Evolutionary conservation across 139 green algal genomes (phyloP).

Genomic region (Auxenochlorella pyrenoidosa): DNA sequence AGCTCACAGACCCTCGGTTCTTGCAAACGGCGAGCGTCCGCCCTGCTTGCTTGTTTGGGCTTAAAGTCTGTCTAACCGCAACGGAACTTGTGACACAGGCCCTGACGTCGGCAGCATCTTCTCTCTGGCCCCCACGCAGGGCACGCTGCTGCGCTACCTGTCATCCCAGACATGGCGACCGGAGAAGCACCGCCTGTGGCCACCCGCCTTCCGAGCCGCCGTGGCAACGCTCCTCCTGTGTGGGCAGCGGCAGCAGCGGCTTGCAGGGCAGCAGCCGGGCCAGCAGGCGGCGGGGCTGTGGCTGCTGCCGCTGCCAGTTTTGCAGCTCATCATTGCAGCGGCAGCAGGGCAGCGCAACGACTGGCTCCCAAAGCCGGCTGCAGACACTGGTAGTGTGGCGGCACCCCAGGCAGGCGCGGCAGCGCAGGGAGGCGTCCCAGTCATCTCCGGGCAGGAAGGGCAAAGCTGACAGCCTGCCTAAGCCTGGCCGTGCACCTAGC

Average conservation of each 20-base stretch:
- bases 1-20: no score
- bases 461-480: neutral
- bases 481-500: neutral
- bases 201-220: neutral
- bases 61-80: neutral
- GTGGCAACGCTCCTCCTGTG: constrained; percentile 3
- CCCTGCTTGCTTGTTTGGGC: no score
- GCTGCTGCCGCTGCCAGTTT: neutral
- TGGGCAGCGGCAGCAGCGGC: neutral
- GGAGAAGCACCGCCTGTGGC: constrained; percentile 2
- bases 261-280: neutral
- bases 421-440: neutral
- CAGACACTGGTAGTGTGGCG: neutral
- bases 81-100: no score
- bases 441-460: neutral
- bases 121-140: neutral
- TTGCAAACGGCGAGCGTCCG: no score
- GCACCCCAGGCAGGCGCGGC: neutral
- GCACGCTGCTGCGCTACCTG: constrained; percentile 9
- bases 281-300: neutral
- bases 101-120: no score
- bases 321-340: neutral
- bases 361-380: neutral
- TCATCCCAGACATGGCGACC: neutral
- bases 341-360: neutral